Evolutionary conservation across 495 filamentous ascomycete species (phyloP).

Genomic region (Penicillium macrosclerotiorum): DNA sequence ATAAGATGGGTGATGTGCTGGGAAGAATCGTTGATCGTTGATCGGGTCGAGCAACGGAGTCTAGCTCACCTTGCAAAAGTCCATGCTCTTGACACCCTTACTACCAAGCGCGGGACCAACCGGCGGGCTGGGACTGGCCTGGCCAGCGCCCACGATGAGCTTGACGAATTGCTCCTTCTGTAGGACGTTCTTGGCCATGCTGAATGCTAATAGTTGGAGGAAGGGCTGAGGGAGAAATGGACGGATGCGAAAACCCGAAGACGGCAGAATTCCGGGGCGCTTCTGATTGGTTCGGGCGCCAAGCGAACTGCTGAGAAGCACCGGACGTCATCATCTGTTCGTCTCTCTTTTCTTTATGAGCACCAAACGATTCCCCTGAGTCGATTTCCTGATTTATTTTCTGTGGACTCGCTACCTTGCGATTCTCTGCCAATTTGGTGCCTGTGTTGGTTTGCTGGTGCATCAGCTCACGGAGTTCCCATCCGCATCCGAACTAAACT

Average conservation of each 20-base stretch:
- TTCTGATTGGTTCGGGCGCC: conserved; percentile 21
- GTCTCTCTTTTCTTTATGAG: neutral
- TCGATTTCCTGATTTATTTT: neutral
- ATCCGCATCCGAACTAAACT: conserved; percentile 28
- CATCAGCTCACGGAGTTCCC: conserved; percentile 7
- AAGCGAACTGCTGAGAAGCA: conserved; percentile 21
- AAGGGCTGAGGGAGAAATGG: neutral
- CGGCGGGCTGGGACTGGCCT: conserved; percentile 93
- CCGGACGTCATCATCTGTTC: conserved; percentile 23
- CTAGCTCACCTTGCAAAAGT: conserved; percentile 89
- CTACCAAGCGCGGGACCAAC: conserved; percentile 95
- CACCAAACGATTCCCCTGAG: neutral
- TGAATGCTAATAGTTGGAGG: conserved; percentile 19
- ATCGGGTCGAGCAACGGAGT: too few relatives aligned
- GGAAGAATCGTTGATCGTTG: too few relatives aligned
- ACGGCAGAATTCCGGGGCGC: conserved; percentile 26
- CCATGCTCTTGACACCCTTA: conserved; percentile 99
- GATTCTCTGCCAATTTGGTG: neutral
- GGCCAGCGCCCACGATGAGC: conserved; percentile 96
- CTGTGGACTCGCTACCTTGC: too few relatives aligned
- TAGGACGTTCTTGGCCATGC: conserved; percentile 75
- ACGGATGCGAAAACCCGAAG: conserved; percentile 11
- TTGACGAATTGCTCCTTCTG: conserved; percentile 88
- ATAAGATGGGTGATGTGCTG: too few relatives aligned
- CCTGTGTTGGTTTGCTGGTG: neutral